Conservation (phyloP, 495 filamentous ascomycete genomes). For the Usnea hakonensis region DNA sequence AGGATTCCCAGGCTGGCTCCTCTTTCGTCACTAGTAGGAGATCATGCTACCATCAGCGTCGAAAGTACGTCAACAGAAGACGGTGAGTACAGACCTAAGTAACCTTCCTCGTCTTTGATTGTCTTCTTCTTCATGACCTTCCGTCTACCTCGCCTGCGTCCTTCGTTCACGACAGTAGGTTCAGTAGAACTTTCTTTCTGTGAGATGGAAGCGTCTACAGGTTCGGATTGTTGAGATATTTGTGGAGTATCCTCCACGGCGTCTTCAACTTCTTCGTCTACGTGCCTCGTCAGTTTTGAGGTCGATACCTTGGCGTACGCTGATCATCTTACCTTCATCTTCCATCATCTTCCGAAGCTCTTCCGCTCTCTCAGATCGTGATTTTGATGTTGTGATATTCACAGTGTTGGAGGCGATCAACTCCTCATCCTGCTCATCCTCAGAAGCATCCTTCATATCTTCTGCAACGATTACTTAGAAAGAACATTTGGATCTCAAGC, state of each 20-base stretch:
- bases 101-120: slow-evolving; percentile 86
- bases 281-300: not conserved
- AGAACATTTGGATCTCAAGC: slow-evolving; percentile 22
- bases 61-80: not conserved
- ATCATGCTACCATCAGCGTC: slow-evolving; percentile 5
- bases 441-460: slow-evolving; percentile 54
- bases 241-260: slow-evolving; percentile 28
- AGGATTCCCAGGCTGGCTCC: slow-evolving; percentile 87
- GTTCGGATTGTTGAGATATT: slow-evolving; percentile 33
- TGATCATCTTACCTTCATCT: slow-evolving; percentile 53
- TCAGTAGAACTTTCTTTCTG: slow-evolving; percentile 43
- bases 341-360: slow-evolving; percentile 82
- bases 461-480: slow-evolving; percentile 23
- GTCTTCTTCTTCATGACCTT: slow-evolving; percentile 86
- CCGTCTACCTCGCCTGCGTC: slow-evolving; percentile 70
- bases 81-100: slow-evolving; percentile 58
- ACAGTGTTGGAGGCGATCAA: slow-evolving; percentile 39
- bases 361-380: slow-evolving; percentile 62
- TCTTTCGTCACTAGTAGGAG: slow-evolving; percentile 69
- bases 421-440: slow-evolving; percentile 65
- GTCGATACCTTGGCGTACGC: slow-evolving; percentile 13
- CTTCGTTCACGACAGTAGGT: slow-evolving; percentile 42
- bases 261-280: slow-evolving; percentile 45
- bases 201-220: slow-evolving; percentile 35
- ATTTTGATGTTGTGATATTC: slow-evolving; percentile 39